Percentiles rank a stretch among this genome's conserved stretches.
Conservation (phyloP, 495 filamentous ascomycete species). For the Penicillium egyptiacum region DNA sequence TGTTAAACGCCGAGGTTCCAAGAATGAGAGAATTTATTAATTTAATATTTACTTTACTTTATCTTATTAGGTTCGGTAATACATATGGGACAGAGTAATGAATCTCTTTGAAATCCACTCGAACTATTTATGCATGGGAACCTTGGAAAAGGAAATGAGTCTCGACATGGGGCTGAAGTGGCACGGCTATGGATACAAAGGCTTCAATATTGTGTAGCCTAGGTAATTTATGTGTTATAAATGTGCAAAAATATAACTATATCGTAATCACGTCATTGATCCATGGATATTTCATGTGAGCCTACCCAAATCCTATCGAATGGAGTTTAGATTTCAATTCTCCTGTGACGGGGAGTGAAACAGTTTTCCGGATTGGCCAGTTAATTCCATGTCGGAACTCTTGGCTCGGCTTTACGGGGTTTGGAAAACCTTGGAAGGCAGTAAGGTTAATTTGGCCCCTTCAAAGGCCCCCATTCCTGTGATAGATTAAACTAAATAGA, state of each 20-base stretch:
- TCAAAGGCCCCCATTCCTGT: constrained; percentile 24
- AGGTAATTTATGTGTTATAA: not conserved
- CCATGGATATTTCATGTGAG: not conserved
- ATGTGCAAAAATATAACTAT: not conserved
- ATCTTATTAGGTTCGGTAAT: not conserved
- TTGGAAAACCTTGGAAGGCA: constrained; percentile 2
- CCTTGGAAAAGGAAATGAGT: constrained; percentile 21
- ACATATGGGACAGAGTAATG: not conserved
- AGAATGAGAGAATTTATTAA: constrained; percentile 19
- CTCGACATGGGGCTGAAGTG: constrained; percentile 7
- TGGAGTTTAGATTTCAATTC: not conserved
- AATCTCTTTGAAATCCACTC: constrained; percentile 22
- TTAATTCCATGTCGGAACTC: not conserved
- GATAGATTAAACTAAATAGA: constrained; percentile 8
- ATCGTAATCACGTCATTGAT: not conserved
- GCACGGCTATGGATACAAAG: not conserved
- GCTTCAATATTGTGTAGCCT: constrained; percentile 5
- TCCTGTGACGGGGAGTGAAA: not conserved
- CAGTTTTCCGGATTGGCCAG: constrained; percentile 1
- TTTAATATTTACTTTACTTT: not conserved
- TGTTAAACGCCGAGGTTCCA: constrained; percentile 33
- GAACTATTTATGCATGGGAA: constrained; percentile 24
- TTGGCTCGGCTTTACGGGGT: constrained; percentile 6
- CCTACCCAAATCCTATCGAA: not conserved
- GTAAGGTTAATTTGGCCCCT: constrained; percentile 9